Base-by-base conservation (phyloP, 345 rosid genomes). In the Acer campestre region DNA sequence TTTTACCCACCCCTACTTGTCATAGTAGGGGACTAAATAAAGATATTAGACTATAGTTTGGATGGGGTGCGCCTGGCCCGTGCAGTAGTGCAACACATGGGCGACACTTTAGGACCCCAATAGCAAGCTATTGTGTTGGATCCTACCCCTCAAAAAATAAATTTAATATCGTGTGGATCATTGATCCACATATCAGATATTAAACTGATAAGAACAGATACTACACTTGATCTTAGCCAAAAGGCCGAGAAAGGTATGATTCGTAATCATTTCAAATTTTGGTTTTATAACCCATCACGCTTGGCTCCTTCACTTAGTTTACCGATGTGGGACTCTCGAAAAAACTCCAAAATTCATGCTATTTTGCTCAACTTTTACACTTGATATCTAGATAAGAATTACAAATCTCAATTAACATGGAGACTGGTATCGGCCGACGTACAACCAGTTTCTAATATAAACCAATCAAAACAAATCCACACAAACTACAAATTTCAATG, bases 181-280 rank as follows among this genome's bases (percentile, higher is more conserved):
- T 20, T 83, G 84, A 55, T 76, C 66, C 84, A 81, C 82, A 68
- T 81, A 81, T 86, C 89, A 84, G 80, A 88, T 88, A 88, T 88
- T 86, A 84, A 88, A 88, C 87, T 84, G 86, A 84, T 84, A 86
- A 88, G 88, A 88, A 86, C 86, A 88, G 89, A 86, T 88, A 86
- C 89, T 84, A 86, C 88, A 86, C 86, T 86, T 84, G 87, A 88
- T 88, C 84, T 85, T 83, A 88, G 86, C 86, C 85, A 78, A 85
- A 82, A 85, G 90, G 89, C 93, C 84, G 85, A 85, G 85, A 86
- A 83, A 86, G 90, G 87, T 81, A 88, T 83, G 88, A 49, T 4
- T 3, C 5, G 5, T 35, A 4, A 35, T 4, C 6, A 3, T 4
- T 31, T 31, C 35, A 31, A 31, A 31, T 31, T 31, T 4, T 31